These are phyloP conservation scores for Cordyceps cateniannulata DNA, from an alignment of 2,329 filamentous ascomycete genomes.

Conservation along the genomic window DNA sequence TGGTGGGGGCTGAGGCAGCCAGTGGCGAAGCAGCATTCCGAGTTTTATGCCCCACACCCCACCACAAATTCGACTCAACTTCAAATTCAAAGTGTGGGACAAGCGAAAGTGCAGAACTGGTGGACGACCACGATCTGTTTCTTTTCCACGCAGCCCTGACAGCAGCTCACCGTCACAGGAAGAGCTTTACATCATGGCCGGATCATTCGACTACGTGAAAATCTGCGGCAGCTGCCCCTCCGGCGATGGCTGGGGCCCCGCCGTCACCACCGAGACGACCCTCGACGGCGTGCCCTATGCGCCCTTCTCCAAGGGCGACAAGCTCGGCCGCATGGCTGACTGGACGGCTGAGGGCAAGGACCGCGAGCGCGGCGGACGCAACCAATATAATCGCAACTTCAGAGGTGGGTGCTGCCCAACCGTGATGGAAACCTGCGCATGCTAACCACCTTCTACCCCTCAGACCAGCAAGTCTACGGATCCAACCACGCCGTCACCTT, in stretches of 20 bases:
- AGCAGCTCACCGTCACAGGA: constrained; percentile 3
- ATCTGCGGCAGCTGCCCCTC: constrained; percentile 67
- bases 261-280: constrained; percentile 76
- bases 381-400: constrained; percentile 88
- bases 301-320: constrained; percentile 97
- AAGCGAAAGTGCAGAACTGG: constrained; percentile 13
- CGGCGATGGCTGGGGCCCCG: constrained; percentile 81
- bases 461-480: constrained; percentile 96
- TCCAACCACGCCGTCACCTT: constrained; percentile 82
- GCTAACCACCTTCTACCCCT: constrained; percentile 1
- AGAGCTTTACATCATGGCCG: constrained; percentile 32
- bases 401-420: constrained; percentile 55
- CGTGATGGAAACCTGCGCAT: too few species aligned
- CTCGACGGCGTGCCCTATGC: constrained; percentile 94
- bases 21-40: constrained; percentile 2
- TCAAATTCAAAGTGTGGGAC: constrained; percentile 17
- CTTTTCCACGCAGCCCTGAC: constrained; percentile 5
- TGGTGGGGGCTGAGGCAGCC: constrained; percentile 10
- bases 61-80: constrained; percentile 34
- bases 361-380: constrained; percentile 67
- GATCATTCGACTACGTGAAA: constrained; percentile 52
- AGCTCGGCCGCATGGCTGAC: constrained; percentile 97
- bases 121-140: constrained; percentile 15
- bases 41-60: constrained; percentile 28
- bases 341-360: constrained; percentile 93